These are phyloP conservation scores for Cyberlindnera suaveolens DNA, from an alignment of 805 yeast species.

Conservation along the genomic window DNA sequence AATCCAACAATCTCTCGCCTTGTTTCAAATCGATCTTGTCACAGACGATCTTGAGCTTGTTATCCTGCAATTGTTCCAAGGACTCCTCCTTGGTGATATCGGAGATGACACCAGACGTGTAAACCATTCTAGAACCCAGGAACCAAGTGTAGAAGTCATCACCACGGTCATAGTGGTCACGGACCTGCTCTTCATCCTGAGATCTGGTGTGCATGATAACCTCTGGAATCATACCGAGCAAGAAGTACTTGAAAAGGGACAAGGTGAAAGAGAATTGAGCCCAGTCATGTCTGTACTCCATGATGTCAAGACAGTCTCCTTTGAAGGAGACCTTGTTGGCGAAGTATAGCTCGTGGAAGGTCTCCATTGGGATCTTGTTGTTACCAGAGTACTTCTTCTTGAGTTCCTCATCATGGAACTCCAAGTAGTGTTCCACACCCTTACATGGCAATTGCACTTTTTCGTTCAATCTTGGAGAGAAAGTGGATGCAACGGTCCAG, in stretches of 20 bases:
- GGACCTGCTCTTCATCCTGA: constrained; percentile 94
- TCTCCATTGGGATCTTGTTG: constrained; percentile 83
- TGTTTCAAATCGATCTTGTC: constrained; percentile 70
- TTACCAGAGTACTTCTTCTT: constrained; percentile 64
- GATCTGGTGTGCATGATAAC: constrained; percentile 87
- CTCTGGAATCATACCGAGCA: constrained; percentile 88
- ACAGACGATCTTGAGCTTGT: constrained; percentile 81
- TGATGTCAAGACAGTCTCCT: constrained; percentile 77
- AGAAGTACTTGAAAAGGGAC: constrained; percentile 70
- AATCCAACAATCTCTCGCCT: constrained; percentile 73
- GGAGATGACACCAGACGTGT: constrained; percentile 78
- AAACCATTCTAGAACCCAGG: constrained; percentile 90
- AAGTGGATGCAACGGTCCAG: constrained; percentile 76
- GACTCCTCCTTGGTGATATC: constrained; percentile 70
- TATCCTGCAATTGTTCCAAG: constrained; percentile 79
- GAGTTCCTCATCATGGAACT: constrained; percentile 70
- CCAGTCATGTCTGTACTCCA: constrained; percentile 93
- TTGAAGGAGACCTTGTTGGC: constrained; percentile 79
- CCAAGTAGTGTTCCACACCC: constrained; percentile 75
- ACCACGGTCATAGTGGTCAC: constrained; percentile 94
- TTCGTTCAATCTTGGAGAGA: constrained; percentile 76
- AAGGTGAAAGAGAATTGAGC: constrained; percentile 73
- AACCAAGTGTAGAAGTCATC: constrained; percentile 94
- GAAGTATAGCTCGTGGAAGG: constrained; percentile 84
- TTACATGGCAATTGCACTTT: constrained; percentile 69